Conservation (phyloP, 179 eudicot genomes). For the Vitellaria paradoxa region DNA sequence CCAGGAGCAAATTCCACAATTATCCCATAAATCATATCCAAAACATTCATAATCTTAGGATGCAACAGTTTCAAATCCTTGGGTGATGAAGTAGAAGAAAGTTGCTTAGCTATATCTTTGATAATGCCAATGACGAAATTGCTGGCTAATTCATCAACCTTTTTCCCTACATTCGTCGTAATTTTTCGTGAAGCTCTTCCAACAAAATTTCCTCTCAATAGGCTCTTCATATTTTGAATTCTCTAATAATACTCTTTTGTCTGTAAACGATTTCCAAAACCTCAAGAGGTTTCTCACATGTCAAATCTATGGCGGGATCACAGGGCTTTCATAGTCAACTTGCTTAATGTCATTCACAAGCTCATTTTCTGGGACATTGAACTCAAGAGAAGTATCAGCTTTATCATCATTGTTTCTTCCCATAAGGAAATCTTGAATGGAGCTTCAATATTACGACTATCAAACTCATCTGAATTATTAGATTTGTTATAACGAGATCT, state of each 20-base stretch:
- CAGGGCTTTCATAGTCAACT: not conserved
- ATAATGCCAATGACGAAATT: not conserved
- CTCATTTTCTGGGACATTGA: not conserved
- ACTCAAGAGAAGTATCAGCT: not conserved
- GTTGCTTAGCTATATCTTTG: not conserved
- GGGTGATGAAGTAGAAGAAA: not conserved
- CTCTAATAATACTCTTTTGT: no score
- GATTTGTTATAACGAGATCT: not conserved
- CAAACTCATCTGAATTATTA: not conserved
- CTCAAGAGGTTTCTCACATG: no score
- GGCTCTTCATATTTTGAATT: no score
- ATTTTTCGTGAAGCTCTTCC: not conserved
- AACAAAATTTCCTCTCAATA: not conserved
- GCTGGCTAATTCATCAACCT: not conserved
- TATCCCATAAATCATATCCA: no score
- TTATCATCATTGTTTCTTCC: no score
- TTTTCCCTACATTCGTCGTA: not conserved
- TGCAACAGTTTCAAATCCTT: not conserved
- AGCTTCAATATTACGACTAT: not conserved
- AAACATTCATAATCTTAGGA: not conserved
- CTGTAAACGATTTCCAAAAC: not conserved
- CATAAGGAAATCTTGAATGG: not conserved
- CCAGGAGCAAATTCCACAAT: not conserved
- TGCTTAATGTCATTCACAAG: not conserved
- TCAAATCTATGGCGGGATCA: not conserved